Conservation (phyloP, 306 rosid species). For the Castanea crenata region DNA sequence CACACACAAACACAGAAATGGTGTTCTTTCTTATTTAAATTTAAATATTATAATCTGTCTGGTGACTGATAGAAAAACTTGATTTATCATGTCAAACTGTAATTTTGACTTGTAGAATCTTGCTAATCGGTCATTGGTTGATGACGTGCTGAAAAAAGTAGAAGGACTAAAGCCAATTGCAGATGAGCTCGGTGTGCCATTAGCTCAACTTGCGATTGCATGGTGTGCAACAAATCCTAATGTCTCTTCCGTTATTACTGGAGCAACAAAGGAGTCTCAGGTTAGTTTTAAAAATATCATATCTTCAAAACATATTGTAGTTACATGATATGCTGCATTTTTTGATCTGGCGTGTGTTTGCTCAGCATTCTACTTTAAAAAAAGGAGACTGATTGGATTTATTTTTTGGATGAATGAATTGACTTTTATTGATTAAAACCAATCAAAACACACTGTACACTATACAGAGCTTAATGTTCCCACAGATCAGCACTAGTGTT, state of each 20-base stretch:
- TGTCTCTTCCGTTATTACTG: slow-evolving; percentile 90
- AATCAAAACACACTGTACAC: no score
- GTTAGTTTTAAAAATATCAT: slow-evolving; percentile 39
- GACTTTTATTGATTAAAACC: no score
- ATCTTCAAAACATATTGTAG: neutral
- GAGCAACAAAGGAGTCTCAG: slow-evolving; percentile 98
- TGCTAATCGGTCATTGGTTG: slow-evolving; percentile 74
- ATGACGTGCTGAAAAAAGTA: slow-evolving; percentile 84
- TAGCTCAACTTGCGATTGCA: slow-evolving; percentile 87
- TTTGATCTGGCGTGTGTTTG: neutral
- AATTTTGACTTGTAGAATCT: slow-evolving; percentile 61
- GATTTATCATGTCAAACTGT: neutral
- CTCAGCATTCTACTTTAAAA: neutral
- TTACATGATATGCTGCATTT: neutral
- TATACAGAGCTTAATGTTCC: no score
- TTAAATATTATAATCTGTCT: no score
- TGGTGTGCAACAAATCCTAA: slow-evolving; percentile 99
- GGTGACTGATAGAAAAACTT: no score
- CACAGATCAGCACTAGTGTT: no score
- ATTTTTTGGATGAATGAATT: no score
- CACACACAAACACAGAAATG: no score
- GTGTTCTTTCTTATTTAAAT: no score
- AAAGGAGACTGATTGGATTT: neutral
- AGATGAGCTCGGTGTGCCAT: slow-evolving; percentile 84
- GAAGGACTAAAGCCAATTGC: slow-evolving; percentile 92